Evolutionary conservation across 164 flowering plant species (phyloP), one percentile per base, ranked within the genome.

Genomic region (Cinnamomum micranthum): DNA sequence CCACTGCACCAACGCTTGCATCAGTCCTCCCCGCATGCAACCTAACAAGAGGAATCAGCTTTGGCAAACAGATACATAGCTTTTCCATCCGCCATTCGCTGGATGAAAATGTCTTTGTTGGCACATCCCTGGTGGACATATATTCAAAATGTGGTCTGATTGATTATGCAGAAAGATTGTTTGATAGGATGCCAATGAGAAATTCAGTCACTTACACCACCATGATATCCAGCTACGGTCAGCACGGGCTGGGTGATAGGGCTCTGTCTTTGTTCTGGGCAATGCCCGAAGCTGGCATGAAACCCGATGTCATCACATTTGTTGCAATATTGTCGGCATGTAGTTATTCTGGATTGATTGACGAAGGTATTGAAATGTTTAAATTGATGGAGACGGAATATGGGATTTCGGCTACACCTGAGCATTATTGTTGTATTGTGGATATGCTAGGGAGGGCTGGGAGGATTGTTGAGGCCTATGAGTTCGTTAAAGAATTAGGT

Each of bases 391-490:
- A 87, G 76, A 77, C 60, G 35, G 84, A 82, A 13, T 81, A 84
- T 73, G 79, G 80, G 15, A 84, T 92, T 60, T 65, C 35, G 28
- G 92, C 97, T 14, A 84, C 86, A 50, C 31, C 76, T 31, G 97
- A 90, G 78, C 99, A 95, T 78, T 88, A 83, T 76, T 88, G 92
- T 72, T 95, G 98, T 77, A 82, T 92, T 74, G 90, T 86, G 23
- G 97, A 95, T 82, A 91, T 93, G 96, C 78, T 95, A 73, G 97
- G 99, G 27, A 87, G 94, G 82, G 94, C 83, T 60, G 98, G 97
- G 50, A 87, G 89, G 82, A 85, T 95, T 58, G 68, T 19, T 51
- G 97, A 93, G 78, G 99, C 99, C 19, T 89, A 89, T 71, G 86
- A 88, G 73, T 89, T 91, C 78, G 87, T 85, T 65, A 71, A 78